A percentile compares a stretch with the other conserved stretches of the same genome.
phyloP scores from a whole-genome alignment of 2,329 filamentous ascomycete genomes.

The Colletotrichum godetiae region DNA sequence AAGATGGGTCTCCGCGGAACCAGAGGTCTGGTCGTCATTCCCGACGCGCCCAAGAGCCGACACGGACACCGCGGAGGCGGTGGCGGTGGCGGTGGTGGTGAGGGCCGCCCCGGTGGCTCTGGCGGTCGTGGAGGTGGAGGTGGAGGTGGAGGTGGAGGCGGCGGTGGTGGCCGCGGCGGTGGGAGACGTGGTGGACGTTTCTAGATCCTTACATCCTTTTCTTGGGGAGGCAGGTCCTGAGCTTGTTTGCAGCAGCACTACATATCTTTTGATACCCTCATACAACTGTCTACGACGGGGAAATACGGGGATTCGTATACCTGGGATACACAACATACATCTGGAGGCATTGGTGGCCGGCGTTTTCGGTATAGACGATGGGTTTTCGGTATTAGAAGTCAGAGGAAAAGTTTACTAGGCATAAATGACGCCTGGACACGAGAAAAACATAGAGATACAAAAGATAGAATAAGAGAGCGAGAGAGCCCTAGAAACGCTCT shows the following conservation, averaged over 20 bases:
- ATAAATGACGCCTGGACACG: background rate
- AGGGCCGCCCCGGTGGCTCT: conserved; percentile 15
- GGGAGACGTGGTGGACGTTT: conserved; percentile 26
- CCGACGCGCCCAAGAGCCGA: conserved; percentile 51
- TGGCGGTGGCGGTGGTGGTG: conserved; percentile 38
- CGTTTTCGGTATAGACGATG: conserved; percentile 5
- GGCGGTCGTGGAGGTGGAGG: conserved; percentile 24
- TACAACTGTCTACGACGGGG: conserved; percentile 16
- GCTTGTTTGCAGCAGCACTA: conserved; percentile 10
- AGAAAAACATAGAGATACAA: background rate
- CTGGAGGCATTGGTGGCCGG: background rate
- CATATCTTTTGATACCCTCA: conserved; percentile 9
- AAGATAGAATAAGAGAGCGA: background rate
- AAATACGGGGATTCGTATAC: background rate
- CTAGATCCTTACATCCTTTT: background rate
- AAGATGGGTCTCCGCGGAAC: conserved; percentile 70
- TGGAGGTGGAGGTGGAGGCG: conserved; percentile 7
- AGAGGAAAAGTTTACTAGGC: background rate
- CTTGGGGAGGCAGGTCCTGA: background rate
- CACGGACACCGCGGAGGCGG: conserved; percentile 39
- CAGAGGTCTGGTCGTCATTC: conserved; percentile 58
- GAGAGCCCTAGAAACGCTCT: background rate
- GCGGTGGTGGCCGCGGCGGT: conserved; percentile 14
- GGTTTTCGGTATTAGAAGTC: background rate
- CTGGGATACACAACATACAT: conserved; percentile 1